phyloP scores from a whole-genome alignment of 2,329 filamentous ascomycete genomes.

The Amesomyces nigricolor region DNA sequence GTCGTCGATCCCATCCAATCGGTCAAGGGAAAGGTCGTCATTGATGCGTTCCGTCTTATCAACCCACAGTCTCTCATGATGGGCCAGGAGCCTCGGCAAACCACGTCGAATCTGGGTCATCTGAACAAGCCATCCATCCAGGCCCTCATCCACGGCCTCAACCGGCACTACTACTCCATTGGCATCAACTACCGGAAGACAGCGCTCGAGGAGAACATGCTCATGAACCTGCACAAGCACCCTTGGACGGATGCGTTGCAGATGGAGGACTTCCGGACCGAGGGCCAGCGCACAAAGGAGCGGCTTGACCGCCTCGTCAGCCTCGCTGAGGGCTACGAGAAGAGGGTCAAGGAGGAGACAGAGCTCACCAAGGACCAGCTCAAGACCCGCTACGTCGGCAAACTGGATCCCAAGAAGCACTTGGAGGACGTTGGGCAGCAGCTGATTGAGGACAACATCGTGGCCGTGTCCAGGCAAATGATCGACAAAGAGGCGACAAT shows the following conservation, averaged over 20 bases:
- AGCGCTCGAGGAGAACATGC: slow-evolving; percentile 96
- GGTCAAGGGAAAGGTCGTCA: slow-evolving; percentile 98
- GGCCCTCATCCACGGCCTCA: slow-evolving; percentile 94
- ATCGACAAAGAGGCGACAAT: slow-evolving; percentile 98
- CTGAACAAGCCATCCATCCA: slow-evolving; percentile 99
- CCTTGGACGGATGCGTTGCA: slow-evolving; percentile 97
- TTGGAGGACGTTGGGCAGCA: slow-evolving; percentile 94
- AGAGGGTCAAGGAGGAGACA: slow-evolving; percentile 97
- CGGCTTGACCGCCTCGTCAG: slow-evolving; percentile 80
- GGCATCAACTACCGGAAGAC: slow-evolving; percentile 98
- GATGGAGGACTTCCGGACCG: slow-evolving; percentile 90
- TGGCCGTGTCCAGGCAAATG: slow-evolving; percentile 97
- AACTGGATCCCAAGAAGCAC: slow-evolving; percentile 99
- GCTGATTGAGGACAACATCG: slow-evolving; percentile 98
- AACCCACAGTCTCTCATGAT: slow-evolving; percentile 97
- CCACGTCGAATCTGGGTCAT: slow-evolving; percentile 94
- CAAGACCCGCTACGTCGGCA: slow-evolving; percentile 98
- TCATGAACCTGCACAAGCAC: slow-evolving; percentile 99
- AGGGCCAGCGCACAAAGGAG: slow-evolving; percentile 81
- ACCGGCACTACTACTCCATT: slow-evolving; percentile 99
- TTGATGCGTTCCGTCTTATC: slow-evolving; percentile 97
- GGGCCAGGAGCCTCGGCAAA: slow-evolving; percentile 94
- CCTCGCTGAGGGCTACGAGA: slow-evolving; percentile 93
- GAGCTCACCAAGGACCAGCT: slow-evolving; percentile 95
- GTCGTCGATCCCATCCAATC: slow-evolving; percentile 99